Base-by-base conservation (phyloP, 2,329 filamentous ascomycete species). In the Cladobotryum protrusum region DNA sequence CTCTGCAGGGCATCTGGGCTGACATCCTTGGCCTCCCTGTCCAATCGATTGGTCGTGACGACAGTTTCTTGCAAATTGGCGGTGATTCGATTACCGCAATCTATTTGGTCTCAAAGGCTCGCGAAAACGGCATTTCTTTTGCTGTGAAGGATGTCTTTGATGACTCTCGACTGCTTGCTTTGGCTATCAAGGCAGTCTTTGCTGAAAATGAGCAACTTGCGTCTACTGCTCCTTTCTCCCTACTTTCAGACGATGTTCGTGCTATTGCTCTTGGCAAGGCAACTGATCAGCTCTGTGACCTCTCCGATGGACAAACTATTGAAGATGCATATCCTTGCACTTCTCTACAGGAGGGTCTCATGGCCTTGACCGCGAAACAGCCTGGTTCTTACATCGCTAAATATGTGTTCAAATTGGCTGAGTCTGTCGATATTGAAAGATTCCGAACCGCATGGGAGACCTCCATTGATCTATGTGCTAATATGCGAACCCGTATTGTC, bases 301-400 rank as follows among this genome's bases (percentile, higher is more conserved):
- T 52, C 14, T 15, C 33, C 14, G 15, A 37, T 6, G 20, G 44
- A 5, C 39, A 52, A 8, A 18, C 13, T 3, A 51, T 59, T 5
- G 48, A 54, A 29, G 57, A 59, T 40, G 44, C 58, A 15, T 58
- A 55, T 9, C 57, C 57, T 17, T 57, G 57, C 35, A 59, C 57
- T 4, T 50, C 56, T 20, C 53, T 59, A 12, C 57, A 59, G 7
- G 52, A 56, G 12, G 57, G 57, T 17, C 44, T 59, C 11, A 57
- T 59, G 54, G 62, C 66, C 0, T 55, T 69, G 3, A 60, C 67
- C 1, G 57, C 56, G 33, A 61, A 60, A 29, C 57, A 64, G n/a
- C 41, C 54, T 1, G 67, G 64, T 1, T 63, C 63, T 2, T 72
- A 72, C 42, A 58, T 70, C 13, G 24, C 61, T 36, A 52, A 52